Evolutionary conservation across 2,329 filamentous ascomycete species (phyloP).

Genomic region (Teratosphaeria pseudoeucalypti): DNA sequence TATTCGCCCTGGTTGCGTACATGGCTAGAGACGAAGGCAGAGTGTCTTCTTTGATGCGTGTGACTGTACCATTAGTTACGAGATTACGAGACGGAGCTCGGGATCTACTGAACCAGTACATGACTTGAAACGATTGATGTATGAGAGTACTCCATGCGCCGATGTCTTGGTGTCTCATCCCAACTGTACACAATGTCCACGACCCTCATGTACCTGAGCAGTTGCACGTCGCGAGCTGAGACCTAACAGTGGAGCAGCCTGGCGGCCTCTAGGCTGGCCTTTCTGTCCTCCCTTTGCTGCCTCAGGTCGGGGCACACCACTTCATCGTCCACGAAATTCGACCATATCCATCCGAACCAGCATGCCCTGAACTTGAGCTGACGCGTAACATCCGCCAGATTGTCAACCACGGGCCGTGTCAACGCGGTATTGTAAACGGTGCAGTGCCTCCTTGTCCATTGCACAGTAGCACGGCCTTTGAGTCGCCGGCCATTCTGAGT

Average conservation of each 20-base stretch:
- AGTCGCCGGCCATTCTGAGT: constrained; percentile 2
- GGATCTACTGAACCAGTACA: background rate
- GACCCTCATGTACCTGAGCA: background rate
- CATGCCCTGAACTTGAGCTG: background rate
- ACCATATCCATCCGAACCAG: background rate
- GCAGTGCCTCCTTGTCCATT: background rate
- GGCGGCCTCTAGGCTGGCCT: background rate
- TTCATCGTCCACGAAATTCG: background rate
- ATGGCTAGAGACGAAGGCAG: background rate
- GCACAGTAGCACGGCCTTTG: constrained; percentile 3
- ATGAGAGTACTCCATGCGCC: background rate
- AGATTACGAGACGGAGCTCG: background rate
- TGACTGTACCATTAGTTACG: background rate
- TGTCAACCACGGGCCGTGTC: background rate
- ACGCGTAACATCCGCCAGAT: background rate
- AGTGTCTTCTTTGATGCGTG: background rate
- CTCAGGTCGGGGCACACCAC: background rate
- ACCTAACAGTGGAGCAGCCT: background rate
- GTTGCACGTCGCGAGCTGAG: background rate
- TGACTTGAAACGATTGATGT: background rate
- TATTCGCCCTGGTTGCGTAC: constrained; percentile 55
- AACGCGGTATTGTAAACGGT: background rate
- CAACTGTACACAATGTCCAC: background rate
- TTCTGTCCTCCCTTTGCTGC: background rate
- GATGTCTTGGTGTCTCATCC: background rate